A percentile compares a stretch with the other conserved stretches of the same genome.
Evolutionary conservation across 495 filamentous ascomycete species (phyloP).

Genomic region (Penicillium chermesinum): DNA sequence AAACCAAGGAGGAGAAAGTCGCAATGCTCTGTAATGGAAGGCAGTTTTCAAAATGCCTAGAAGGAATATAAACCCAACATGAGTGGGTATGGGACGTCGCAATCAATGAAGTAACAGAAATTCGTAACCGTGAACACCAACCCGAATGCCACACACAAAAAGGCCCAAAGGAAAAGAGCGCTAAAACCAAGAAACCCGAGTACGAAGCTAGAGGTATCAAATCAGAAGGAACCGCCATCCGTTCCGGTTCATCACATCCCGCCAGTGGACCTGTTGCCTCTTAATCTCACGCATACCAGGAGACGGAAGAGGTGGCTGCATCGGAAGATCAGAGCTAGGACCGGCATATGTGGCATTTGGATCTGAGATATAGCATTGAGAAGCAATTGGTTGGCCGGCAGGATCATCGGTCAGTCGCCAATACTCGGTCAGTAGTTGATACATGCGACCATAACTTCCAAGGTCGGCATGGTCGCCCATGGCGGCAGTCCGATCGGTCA

Average conservation of each 20-base stretch:
- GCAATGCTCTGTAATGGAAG: no score
- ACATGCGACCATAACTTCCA: conserved; percentile 83
- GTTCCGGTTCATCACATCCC: conserved; percentile 89
- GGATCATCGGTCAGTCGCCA: conserved; percentile 69
- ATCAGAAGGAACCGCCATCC: conserved; percentile 91
- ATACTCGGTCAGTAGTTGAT: conserved; percentile 70
- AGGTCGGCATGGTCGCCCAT: conserved; percentile 71
- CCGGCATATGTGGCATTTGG: conserved; percentile 7
- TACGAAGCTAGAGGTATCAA: conserved; percentile 33
- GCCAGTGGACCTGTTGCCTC: conserved; percentile 70
- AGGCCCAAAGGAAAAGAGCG: no score
- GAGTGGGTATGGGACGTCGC: no score
- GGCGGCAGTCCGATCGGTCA: conserved; percentile 62
- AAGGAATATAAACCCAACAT: no score
- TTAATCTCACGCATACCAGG: conserved; percentile 24
- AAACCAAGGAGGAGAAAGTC: no score
- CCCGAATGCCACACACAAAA: background rate
- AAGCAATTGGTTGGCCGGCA: conserved; percentile 5
- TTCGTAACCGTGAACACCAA: no score
- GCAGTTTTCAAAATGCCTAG: no score
- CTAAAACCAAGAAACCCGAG: background rate
- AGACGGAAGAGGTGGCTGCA: conserved; percentile 4
- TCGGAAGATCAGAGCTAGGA: conserved; percentile 14
- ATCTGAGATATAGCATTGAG: background rate
- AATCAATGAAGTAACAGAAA: no score